A percentile compares a stretch with the other conserved stretches of the same genome.
phyloP scores from a whole-genome alignment of 805 yeast species.

The Ogataea chonburiensis region DNA sequence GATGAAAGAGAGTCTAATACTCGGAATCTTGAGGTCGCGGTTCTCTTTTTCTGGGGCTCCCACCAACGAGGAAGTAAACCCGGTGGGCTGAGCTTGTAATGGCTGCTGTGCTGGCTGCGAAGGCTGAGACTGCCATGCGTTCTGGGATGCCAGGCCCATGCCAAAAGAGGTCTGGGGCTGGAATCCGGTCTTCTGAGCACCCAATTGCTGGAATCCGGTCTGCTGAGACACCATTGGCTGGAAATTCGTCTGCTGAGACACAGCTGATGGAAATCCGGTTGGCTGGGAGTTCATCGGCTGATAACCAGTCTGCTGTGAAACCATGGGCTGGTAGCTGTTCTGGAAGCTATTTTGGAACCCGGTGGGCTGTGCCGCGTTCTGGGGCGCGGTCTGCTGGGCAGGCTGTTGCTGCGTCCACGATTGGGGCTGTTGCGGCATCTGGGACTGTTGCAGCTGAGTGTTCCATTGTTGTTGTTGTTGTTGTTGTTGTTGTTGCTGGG shows the following conservation, averaged over 20 bases:
- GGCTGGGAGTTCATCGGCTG: constrained; percentile 1
- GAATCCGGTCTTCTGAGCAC: constrained; percentile 42
- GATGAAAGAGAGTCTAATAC: constrained; percentile 78
- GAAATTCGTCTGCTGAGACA: constrained; percentile 7
- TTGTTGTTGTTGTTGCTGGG: constrained; percentile 14
- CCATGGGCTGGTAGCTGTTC: constrained; percentile 28
- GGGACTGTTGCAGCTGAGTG: constrained; percentile 7
- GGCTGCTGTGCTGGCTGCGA: constrained; percentile 25
- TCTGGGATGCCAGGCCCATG: constrained; percentile 37
- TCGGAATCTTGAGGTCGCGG: constrained; percentile 62
- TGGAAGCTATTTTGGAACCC: constrained; percentile 1
- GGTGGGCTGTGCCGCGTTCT: constrained; percentile 12
- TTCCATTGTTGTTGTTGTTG: constrained; percentile 18
- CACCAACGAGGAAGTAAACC: constrained; percentile 38
- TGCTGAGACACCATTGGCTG: constrained; percentile 3
- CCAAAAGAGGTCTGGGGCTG: constrained; percentile 40
- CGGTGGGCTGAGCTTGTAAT: constrained; percentile 45
- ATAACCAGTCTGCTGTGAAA: constrained; percentile 4
- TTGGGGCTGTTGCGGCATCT: constrained; percentile 11
- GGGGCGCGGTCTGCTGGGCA: neutral
- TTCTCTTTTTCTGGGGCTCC: constrained; percentile 39
- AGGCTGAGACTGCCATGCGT: constrained; percentile 38
- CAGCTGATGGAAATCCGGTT: neutral
- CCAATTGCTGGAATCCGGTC: constrained; percentile 29
- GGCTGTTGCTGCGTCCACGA: constrained; percentile 10